Conservation (phyloP, 352 stramenopile genomes). For the Globisporangium megalacanthum region DNA sequence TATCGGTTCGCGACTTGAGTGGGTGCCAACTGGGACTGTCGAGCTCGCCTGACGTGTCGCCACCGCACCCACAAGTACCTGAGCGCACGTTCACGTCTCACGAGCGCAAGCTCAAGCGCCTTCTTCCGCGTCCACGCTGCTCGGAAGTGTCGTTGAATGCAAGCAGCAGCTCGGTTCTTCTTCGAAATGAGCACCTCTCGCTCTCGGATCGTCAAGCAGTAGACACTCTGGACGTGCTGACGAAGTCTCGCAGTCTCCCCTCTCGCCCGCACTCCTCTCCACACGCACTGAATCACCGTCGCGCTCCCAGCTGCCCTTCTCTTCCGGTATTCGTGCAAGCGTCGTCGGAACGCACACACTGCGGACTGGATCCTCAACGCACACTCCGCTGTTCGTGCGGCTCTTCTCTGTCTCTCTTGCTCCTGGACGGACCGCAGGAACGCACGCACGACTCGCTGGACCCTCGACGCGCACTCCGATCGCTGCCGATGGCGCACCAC, state of each 20-base stretch:
- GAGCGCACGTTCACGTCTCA: neutral
- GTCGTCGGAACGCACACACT: too few relatives aligned
- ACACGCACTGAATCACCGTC: neutral
- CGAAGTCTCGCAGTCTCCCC: neutral
- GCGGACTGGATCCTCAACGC: too few relatives aligned
- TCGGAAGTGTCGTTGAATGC: neutral
- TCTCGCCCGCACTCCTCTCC: neutral
- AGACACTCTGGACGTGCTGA: neutral
- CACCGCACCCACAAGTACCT: neutral
- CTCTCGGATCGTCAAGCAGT: neutral
- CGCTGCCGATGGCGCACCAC: conserved; percentile 1
- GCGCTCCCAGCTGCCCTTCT: too few relatives aligned
- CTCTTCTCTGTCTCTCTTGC: too few relatives aligned
- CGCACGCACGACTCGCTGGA: neutral
- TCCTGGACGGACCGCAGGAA: too few relatives aligned
- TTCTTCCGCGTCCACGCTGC: neutral
- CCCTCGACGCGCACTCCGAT: neutral
- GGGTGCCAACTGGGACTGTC: neutral
- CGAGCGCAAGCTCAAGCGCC: neutral
- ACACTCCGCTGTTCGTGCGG: neutral
- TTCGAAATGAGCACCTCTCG: neutral
- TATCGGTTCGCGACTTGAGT: too few relatives aligned
- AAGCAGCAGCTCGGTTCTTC: neutral
- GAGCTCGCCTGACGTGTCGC: neutral
- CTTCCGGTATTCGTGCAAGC: too few relatives aligned